Evolutionary conservation across 495 filamentous ascomycete species (phyloP), one percentile per base, ranked within the genome.

Genomic region (Astrocystis sublimbata): DNA sequence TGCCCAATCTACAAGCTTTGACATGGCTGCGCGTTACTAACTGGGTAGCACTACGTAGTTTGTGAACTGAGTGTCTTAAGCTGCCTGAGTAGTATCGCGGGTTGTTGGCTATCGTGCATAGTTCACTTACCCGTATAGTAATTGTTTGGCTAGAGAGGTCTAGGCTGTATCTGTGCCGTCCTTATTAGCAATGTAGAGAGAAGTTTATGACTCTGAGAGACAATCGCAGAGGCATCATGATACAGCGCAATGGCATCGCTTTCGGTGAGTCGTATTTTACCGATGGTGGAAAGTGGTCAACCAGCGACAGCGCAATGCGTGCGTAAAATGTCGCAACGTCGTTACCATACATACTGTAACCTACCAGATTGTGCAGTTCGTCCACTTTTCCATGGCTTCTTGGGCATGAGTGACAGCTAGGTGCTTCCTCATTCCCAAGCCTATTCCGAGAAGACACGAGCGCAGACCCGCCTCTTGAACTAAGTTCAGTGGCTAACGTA

Each of bases 281-380:
- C 21, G 17, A 4, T 33, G 12, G 47, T 19, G 47, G 7, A 21
- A 3, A 30, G 46, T 5, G 46, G 46, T 49, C 26, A 15, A 31
- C 30, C 24, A 47, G 8, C 4, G 24, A 13, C 46, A 28, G 26
- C 9, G 15, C 3, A 31, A 17, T 35, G 30, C 12, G 4, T 21
- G 26, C 19, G 33, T 54, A 13, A 35, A n/a, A 55, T 24, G 52
- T 42, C 51, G 23, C 35, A 40, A 54, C 51, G 17, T 36, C 13
- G 49, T 53, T 47, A 47, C 28, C 45, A 47, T 13, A n/a, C 35
- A 6, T 55, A 23, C 36, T 55, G 40, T 40, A 53, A 35, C 50
- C 24, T 6, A 31, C 21, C 10, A 24, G 45, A 21, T n/a, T 28
- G 45, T 24, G 24, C 28, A 8, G 15, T n/a, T 21, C 51, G 2